Evolutionary conservation across 2,329 filamentous ascomycete species (phyloP).

Genomic region (Stylonectria norvegica): DNA sequence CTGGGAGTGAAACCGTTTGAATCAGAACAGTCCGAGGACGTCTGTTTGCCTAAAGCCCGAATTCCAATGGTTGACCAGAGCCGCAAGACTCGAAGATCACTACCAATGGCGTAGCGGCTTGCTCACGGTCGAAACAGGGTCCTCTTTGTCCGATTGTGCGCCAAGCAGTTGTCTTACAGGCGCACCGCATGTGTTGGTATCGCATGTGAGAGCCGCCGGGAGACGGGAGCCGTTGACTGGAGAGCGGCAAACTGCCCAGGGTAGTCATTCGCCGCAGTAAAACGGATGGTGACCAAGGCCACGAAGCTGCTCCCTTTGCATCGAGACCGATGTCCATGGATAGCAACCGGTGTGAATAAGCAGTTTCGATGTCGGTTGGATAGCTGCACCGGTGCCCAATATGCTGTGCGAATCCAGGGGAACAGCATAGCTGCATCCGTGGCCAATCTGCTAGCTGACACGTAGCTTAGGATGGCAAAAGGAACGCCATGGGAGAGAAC

Average conservation of each 20-base stretch:
- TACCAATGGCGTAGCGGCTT: too few relatives aligned
- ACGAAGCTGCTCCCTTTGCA: too few relatives aligned
- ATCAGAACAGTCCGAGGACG: neutral
- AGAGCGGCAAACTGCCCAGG: neutral
- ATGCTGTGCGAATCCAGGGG: constrained; percentile 5
- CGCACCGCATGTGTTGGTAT: constrained; percentile 1
- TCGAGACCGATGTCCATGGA: too few relatives aligned
- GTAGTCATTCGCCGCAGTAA: neutral
- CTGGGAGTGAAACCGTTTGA: constrained; percentile 4
- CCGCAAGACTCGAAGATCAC: neutral
- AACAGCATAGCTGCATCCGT: constrained; percentile 7
- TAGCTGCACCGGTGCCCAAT: neutral
- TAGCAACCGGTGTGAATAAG: neutral
- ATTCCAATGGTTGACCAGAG: neutral
- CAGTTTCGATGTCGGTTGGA: neutral
- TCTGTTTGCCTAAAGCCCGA: neutral
- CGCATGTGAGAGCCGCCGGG: constrained; percentile 8
- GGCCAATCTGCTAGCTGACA: constrained; percentile 7
- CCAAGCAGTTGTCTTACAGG: neutral
- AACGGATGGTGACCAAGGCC: too few relatives aligned
- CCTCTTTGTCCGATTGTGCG: too few relatives aligned
- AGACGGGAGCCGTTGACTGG: constrained; percentile 4
- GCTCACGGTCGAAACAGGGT: too few relatives aligned
- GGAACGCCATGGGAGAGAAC: too few relatives aligned
- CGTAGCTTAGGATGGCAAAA: constrained; percentile 6